These are phyloP conservation scores for Verticillium zaregamsianum DNA, from an alignment of 2,329 filamentous ascomycete genomes.

Conservation along the genomic window DNA sequence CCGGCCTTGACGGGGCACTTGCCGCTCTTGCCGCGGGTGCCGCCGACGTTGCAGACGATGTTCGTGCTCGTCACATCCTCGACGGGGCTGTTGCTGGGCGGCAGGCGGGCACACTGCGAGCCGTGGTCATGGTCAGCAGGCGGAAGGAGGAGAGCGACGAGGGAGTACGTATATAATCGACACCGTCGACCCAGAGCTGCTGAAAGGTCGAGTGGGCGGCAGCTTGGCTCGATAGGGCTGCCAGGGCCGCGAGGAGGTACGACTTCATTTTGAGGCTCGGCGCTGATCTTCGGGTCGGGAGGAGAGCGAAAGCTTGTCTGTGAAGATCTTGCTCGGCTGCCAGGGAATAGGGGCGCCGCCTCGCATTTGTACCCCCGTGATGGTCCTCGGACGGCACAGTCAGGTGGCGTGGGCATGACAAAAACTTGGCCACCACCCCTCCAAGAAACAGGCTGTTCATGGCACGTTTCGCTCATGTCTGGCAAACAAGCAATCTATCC, in stretches of 20 bases:
- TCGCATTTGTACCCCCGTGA: not conserved
- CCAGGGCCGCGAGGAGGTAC: constrained; percentile 21
- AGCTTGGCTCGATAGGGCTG: constrained; percentile 30
- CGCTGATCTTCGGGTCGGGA: not conserved
- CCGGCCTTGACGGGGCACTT: constrained; percentile 45
- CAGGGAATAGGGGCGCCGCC: not conserved
- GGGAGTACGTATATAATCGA: constrained; percentile 30
- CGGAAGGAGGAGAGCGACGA: not conserved
- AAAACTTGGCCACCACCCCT: not conserved
- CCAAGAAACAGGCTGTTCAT: not conserved
- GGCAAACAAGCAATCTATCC: not conserved
- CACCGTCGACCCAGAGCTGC: constrained; percentile 38
- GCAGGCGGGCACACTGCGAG: constrained; percentile 42
- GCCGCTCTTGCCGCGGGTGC: constrained; percentile 25
- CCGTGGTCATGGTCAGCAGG: constrained; percentile 21
- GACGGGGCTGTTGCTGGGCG: constrained; percentile 47
- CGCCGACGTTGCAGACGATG: constrained; percentile 41
- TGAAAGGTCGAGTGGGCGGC: constrained; percentile 47
- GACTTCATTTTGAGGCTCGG: constrained; percentile 28
- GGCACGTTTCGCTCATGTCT: not conserved
- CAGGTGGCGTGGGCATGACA: not conserved
- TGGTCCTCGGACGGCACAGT: not conserved
- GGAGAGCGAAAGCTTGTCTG: not conserved
- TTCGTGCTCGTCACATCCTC: constrained; percentile 36
- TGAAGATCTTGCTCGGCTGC: not conserved